Conservation (phyloP, 768 basidiomycete genomes). For the Suillus decipiens region DNA sequence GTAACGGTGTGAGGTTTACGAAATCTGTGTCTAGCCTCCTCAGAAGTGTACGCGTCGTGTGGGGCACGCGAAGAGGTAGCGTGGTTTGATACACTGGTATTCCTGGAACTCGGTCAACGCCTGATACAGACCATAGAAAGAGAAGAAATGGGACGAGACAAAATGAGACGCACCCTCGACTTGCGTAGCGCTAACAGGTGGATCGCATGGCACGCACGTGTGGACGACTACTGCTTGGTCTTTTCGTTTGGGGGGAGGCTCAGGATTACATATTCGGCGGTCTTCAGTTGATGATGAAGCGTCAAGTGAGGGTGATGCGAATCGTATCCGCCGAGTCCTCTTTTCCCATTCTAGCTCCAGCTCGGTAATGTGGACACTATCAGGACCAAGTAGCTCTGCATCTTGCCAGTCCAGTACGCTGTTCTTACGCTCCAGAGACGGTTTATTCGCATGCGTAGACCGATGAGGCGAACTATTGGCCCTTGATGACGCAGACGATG, state of each 20-base stretch:
- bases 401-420: slow-evolving; percentile 42
- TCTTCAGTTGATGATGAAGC: slow-evolving; percentile 12
- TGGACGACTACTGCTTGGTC: slow-evolving; percentile 52
- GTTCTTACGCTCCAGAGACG: slow-evolving; percentile 6
- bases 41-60: slow-evolving; percentile 37
- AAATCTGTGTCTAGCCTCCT: slow-evolving; percentile 81
- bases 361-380: slow-evolving; percentile 44
- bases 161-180: slow-evolving; percentile 58
- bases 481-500: slow-evolving; percentile 14
- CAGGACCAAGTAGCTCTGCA: slow-evolving; percentile 47
- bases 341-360: slow-evolving; percentile 40
- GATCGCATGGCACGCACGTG: slow-evolving; percentile 64
- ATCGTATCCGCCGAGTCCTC: slow-evolving; percentile 15
- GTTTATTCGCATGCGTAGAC: not conserved
- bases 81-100: slow-evolving; percentile 75
- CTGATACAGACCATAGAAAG: not conserved
- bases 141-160: not conserved
- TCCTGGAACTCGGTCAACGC: slow-evolving; percentile 42
- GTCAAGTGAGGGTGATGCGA: slow-evolving; percentile 8
- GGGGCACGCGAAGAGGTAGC: slow-evolving; percentile 46
- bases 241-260: not conserved
- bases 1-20: slow-evolving; percentile 67
- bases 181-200: slow-evolving; percentile 65
- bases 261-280: not conserved
- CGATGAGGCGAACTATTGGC: slow-evolving; percentile 7